These are phyloP conservation scores for Fomitiporia mediterranea DNA, from an alignment of 1,284 basidiomycete genomes.

Conservation along the genomic window DNA sequence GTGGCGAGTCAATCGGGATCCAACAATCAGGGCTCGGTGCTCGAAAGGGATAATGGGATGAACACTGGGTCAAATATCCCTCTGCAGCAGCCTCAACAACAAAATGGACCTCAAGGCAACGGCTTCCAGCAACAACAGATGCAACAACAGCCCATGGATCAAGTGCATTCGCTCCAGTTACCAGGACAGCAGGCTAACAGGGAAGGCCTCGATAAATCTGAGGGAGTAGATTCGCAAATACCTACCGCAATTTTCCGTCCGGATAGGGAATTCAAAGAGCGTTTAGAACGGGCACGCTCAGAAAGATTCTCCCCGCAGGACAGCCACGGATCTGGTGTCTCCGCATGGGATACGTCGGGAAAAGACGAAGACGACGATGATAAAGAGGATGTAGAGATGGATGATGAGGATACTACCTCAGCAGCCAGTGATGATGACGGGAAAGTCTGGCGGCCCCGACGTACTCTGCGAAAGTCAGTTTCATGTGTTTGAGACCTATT, in stretches of 20 bases:
- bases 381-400: conserved; percentile 52
- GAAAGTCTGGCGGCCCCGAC: conserved; percentile 80
- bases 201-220: conserved; percentile 41
- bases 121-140: conserved; percentile 22
- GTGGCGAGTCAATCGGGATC: conserved; percentile 42
- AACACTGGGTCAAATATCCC: conserved; percentile 26
- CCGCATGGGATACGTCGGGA: conserved; percentile 41
- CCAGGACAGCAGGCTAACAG: conserved; percentile 28
- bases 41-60: conserved; percentile 49
- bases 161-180: conserved; percentile 24
- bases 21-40: conserved; percentile 37
- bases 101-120: conserved; percentile 18
- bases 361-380: conserved; percentile 57
- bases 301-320: conserved; percentile 26
- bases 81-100: conserved; percentile 31
- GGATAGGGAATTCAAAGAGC: conserved; percentile 83
- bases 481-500: conserved; percentile 22
- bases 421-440: conserved; percentile 63
- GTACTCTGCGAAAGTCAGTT: conserved; percentile 82
- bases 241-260: conserved; percentile 85
- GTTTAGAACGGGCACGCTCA: conserved; percentile 39
- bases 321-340: conserved; percentile 36
- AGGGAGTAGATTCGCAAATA: conserved; percentile 47
- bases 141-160: conserved; percentile 25
- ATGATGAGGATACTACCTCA: conserved; percentile 40